These are phyloP conservation scores for Bothriochloa decipiens DNA, from an alignment of 176 grass and related monocot genomes.

Conservation along the genomic window DNA sequence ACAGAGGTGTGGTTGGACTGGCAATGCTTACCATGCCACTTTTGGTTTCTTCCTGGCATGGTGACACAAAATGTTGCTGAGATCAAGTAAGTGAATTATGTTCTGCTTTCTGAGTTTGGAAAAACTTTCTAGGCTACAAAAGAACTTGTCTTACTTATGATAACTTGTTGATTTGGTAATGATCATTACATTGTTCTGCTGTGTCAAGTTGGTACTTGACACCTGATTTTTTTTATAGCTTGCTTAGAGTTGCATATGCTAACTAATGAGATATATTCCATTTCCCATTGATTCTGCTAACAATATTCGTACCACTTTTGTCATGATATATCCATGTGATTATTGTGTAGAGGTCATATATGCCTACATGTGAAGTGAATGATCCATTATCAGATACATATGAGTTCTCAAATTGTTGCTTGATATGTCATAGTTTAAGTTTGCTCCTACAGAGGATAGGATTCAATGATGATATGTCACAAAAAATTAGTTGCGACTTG, in stretches of 20 bases:
- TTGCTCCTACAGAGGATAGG: neutral
- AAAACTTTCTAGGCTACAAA: neutral
- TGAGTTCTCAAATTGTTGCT: neutral
- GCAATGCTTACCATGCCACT: conserved; percentile 23
- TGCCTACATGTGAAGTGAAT: neutral
- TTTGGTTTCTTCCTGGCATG: conserved; percentile 23
- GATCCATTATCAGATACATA: conserved; percentile 7
- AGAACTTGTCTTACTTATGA: conserved; percentile 12
- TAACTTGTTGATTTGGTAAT: neutral
- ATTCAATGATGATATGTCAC: neutral
- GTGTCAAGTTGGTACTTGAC: conserved; percentile 33
- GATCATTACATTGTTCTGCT: conserved; percentile 12
- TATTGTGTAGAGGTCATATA: neutral
- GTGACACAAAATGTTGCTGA: conserved; percentile 19
- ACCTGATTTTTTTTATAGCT: conserved; percentile 7
- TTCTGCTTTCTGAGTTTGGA: conserved; percentile 29
- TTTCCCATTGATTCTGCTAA: conserved; percentile 19
- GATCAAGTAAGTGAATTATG: conserved; percentile 44
- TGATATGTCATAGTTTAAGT: conserved; percentile 22
- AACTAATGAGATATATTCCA: conserved; percentile 7
- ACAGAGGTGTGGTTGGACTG: conserved; percentile 24
- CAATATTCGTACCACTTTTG: neutral
- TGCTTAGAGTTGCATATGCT: conserved; percentile 4
- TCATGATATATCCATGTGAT: conserved; percentile 17
- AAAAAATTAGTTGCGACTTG: conserved; percentile 3